Conservation (phyloP, 345 rosid species). For the Excoecaria cochinchinensis region DNA sequence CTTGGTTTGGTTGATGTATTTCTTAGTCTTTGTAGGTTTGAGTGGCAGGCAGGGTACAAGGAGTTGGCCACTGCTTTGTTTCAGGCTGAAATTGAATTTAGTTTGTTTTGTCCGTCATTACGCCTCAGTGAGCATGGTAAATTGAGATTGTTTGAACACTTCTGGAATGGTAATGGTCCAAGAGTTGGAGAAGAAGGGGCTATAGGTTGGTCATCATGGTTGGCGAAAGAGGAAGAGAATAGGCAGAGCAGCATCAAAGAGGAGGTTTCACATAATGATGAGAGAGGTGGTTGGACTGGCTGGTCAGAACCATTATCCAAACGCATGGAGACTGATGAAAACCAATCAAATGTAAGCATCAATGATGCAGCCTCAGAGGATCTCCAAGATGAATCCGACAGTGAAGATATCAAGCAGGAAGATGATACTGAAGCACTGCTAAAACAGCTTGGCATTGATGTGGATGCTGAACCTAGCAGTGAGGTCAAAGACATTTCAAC, state of each 20-base stretch:
- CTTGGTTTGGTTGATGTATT: constrained; percentile 87
- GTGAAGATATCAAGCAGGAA: constrained; percentile 55
- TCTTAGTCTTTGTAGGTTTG: constrained; percentile 83
- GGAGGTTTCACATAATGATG: constrained; percentile 51
- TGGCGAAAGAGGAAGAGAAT: constrained; percentile 91
- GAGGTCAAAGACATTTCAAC: constrained; percentile 76
- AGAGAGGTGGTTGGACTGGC: constrained; percentile 95
- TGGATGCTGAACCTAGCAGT: constrained; percentile 51
- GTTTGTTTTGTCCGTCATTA: constrained; percentile 81
- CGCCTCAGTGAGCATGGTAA: constrained; percentile 65
- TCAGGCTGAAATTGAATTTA: constrained; percentile 92
- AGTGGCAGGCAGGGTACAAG: constrained; percentile 92
- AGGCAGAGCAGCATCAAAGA: constrained; percentile 68
- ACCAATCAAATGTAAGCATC: constrained; percentile 35
- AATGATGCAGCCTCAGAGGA: constrained; percentile 35
- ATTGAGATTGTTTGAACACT: constrained; percentile 88
- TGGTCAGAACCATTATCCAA: constrained; percentile 77
- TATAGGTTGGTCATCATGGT: constrained; percentile 84
- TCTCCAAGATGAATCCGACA: constrained; percentile 45
- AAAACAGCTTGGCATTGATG: constrained; percentile 76
- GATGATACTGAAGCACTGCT: constrained; percentile 84
- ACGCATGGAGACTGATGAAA: constrained; percentile 33
- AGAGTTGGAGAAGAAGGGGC: constrained; percentile 98
- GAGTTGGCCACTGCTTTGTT: constrained; percentile 86
- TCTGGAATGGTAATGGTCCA: constrained; percentile 80